phyloP scores from a whole-genome alignment of 1,284 basidiomycete genomes.

The Ustilago lituana region DNA sequence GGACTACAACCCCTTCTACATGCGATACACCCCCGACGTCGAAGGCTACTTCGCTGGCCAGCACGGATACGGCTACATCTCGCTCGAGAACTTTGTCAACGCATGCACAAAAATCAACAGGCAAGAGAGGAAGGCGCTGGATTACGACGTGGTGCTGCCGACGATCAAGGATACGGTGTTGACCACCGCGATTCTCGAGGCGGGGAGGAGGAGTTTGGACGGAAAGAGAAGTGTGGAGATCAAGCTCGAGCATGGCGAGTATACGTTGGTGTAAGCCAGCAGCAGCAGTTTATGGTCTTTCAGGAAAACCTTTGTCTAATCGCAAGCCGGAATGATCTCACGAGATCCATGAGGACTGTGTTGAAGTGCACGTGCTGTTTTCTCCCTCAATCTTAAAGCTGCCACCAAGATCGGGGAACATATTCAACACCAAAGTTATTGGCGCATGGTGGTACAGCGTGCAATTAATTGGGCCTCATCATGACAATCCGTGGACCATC shows the following conservation, averaged over 20 bases:
- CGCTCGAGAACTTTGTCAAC: slow-evolving; percentile 89
- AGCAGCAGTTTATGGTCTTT: too few species aligned
- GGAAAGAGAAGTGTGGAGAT: slow-evolving; percentile 84
- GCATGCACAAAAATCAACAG: slow-evolving; percentile 73
- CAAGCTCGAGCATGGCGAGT: slow-evolving; percentile 74
- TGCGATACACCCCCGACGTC: slow-evolving; percentile 91
- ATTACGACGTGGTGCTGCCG: slow-evolving; percentile 83
- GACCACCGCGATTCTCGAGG: slow-evolving; percentile 89
- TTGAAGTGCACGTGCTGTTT: too few species aligned
- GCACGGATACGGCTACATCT: slow-evolving; percentile 86
- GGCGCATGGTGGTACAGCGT: too few species aligned
- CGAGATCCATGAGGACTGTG: too few species aligned
- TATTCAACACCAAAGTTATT: too few species aligned
- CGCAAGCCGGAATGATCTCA: too few species aligned
- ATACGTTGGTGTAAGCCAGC: slow-evolving; percentile 79
- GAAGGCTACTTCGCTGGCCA: slow-evolving; percentile 91
- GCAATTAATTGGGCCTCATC: too few species aligned
- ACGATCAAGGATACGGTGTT: slow-evolving; percentile 87
- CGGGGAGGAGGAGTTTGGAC: slow-evolving; percentile 86
- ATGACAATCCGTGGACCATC: too few species aligned
- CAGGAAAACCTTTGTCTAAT: too few species aligned
- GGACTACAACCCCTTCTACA: slow-evolving; percentile 87
- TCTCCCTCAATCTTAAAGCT: too few species aligned
- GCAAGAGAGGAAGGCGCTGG: slow-evolving; percentile 73
- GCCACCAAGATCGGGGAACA: too few species aligned